These are phyloP conservation scores for Epichloe aotearoae DNA, from an alignment of 2,329 filamentous ascomycete genomes.

Conservation along the genomic window DNA sequence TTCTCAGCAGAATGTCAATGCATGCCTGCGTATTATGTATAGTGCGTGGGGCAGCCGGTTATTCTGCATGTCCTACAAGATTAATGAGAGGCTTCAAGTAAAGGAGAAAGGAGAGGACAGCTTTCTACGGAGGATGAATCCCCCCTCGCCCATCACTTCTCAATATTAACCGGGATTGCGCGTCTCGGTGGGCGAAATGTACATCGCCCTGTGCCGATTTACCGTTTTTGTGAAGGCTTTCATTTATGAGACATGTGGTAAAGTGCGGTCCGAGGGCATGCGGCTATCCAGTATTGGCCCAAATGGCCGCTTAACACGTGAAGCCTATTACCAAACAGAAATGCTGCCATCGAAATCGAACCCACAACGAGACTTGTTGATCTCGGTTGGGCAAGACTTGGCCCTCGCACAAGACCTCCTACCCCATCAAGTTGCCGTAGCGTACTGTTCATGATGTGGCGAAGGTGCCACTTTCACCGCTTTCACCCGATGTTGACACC, in stretches of 20 bases:
- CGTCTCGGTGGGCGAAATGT: neutral
- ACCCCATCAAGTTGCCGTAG: too few species aligned
- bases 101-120: too few species aligned
- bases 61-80: too few species aligned
- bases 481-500: neutral
- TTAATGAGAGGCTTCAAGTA: too few species aligned
- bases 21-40: too few species aligned
- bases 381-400: neutral
- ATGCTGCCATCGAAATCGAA: too few species aligned
- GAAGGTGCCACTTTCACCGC: neutral
- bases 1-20: too few species aligned
- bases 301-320: neutral
- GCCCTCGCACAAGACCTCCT: too few species aligned
- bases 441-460: too few species aligned
- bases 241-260: neutral
- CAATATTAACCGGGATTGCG: neutral
- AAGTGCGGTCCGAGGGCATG: neutral
- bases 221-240: too few species aligned
- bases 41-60: too few species aligned
- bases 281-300: neutral
- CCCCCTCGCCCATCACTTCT: neutral
- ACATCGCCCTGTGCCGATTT: too few species aligned
- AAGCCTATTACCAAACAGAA: neutral
- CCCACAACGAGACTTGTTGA: neutral
- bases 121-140: neutral